Base-by-base conservation (phyloP, 2,329 filamentous ascomycete species). In the Sclerotinia subarctica region DNA sequence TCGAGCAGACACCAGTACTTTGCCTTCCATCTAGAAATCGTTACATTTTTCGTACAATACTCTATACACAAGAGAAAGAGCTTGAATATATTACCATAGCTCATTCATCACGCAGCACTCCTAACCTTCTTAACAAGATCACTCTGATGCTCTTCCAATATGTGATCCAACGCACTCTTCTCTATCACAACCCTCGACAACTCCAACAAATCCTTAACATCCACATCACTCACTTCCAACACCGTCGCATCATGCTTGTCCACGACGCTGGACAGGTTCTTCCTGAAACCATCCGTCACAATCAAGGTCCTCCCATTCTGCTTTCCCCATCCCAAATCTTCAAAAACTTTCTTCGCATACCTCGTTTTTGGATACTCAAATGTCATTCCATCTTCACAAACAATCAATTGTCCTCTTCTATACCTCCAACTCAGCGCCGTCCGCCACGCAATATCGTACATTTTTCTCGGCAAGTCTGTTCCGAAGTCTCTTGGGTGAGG, bases 401-500 rank as follows among this genome's bases (percentile, higher is more conserved):
- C 87, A 72, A 97, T 83, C 75, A 99, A 82, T 82, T 98, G 92
- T 60, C 94, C 95, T 73, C 89, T 88, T 72, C 90, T 85, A 81
- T 95, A 98, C 69, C 95, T 88, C 82, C 97, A 96, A 76, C 91
- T 95, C 72, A 99, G 85, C 15, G 95, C 95, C 54, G 91, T 98
- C 77, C 95, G 88, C 92, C 93, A 98, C 13, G 95, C 95, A 74
- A 96, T 85, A 80, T 98, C 94, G 82, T 99, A 99, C 59, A 97
- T 87, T 82, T 98, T 98, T 77, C 86, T 85, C 74, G 90, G 93
- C 67, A 99, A 83, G 21, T 86, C 85, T 29, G 94, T 96, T 69
- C 87, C 87, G 77, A 99, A 99, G 81, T 98, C 93, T 78, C 95
- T 86, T 35, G 94, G 94, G 74, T 94, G 89, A 38, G 95, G 95